Evolutionary conservation across 371 early-diverging fungal species (phyloP), one percentile per base, ranked within the genome.

Genomic region (Mortierella sp.): DNA sequence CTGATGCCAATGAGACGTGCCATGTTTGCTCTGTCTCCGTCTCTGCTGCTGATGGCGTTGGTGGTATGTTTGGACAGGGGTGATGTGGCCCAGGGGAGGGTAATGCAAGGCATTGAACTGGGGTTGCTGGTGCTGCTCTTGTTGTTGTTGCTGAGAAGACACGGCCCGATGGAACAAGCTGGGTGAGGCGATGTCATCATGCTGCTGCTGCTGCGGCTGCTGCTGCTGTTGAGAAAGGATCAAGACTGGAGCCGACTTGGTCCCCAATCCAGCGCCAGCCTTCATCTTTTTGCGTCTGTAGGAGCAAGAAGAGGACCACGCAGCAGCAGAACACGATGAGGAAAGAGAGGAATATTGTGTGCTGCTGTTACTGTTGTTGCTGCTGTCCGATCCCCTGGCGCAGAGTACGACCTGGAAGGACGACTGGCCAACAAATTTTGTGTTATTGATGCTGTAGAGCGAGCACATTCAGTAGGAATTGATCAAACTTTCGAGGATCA

Each of bases 381-480:
- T 34, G 54, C 42, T 53, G 55, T 59, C 50, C 30, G 55, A 50
- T 26, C 62, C 53, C 39, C 55, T 64, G 54, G 68, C 54, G 48
- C 65, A 72, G 41, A 72, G 60, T 43, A 65, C 54, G 31, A 72
- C 72, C 52, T 72, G 72, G 50, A 72, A 72, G 57, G 66, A 55
- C 24, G 72, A 60, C 44, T 64, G 66, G 26, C 66, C 61, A 6
- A 57, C 57, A 17, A 72, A 64, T 57, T 61, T 64, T 41, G 71
- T 69, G 64, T 72, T 72, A 66, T 72, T 72, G 66, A 72, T 72
- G 57, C 72, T 72, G 65, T 72, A 72, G 31, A 72, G 72, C 4
- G 72, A 72, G 66, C 72, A 72, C 72, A 72, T 72, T 56, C 64
- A 61, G 50, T 43, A 44, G 14, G 37, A 4, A 1, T n/a, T 34